These are phyloP conservation scores for Pontederia crassipes DNA, from an alignment of 176 grass and related monocot genomes.

Conservation along the genomic window DNA sequence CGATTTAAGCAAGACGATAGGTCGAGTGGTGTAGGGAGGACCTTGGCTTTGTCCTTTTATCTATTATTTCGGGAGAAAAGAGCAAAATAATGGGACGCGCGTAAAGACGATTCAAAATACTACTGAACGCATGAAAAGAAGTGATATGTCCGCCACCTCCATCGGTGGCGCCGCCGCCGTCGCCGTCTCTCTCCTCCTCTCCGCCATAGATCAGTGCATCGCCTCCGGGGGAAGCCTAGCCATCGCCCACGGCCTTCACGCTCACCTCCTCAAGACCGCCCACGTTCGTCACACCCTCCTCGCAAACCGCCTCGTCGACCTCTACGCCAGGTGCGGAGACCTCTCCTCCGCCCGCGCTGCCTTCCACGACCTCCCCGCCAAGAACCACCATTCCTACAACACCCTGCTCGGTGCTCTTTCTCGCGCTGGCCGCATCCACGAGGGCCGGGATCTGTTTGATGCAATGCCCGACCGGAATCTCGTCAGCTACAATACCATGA, in stretches of 20 bases:
- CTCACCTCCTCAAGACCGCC: slow-evolving; percentile 44
- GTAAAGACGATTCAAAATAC: too few relatives aligned
- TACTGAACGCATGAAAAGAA: too few relatives aligned
- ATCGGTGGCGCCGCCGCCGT: neutral
- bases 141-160: slow-evolving; percentile 7
- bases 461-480: slow-evolving; percentile 32
- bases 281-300: slow-evolving; percentile 48
- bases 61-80: too few relatives aligned
- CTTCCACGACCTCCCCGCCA: slow-evolving; percentile 37
- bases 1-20: too few relatives aligned
- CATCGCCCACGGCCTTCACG: slow-evolving; percentile 27
- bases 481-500: slow-evolving; percentile 35
- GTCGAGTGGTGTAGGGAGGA: too few relatives aligned
- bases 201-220: slow-evolving; percentile 30
- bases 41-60: too few relatives aligned
- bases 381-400: slow-evolving; percentile 53
- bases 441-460: slow-evolving; percentile 38
- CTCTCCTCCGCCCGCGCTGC: slow-evolving; percentile 21
- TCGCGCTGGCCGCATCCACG: slow-evolving; percentile 2
- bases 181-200: slow-evolving; percentile 15
- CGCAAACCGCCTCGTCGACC: slow-evolving; percentile 37
- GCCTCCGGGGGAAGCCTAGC: slow-evolving; percentile 23
- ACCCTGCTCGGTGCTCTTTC: slow-evolving; percentile 29
- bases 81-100: too few relatives aligned
- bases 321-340: slow-evolving; percentile 35